phyloP scores from a whole-genome alignment of 1,139 yeast species.

The Pichia sp. region DNA sequence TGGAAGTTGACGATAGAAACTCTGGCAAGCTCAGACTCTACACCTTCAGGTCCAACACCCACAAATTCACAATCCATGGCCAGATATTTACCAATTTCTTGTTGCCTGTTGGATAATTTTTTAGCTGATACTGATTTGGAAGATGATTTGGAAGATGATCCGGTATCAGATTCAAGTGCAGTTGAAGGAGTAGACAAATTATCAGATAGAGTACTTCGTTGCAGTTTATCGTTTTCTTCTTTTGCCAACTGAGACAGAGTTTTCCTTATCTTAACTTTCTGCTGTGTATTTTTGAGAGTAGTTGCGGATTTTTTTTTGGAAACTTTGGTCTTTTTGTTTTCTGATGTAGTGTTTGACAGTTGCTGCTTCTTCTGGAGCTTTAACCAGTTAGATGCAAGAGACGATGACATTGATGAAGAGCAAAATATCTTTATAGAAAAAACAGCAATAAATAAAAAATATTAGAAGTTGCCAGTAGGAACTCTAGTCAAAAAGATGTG shows the following conservation, averaged over 20 bases:
- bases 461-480: too few species aligned
- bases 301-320: not conserved
- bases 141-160: too few species aligned
- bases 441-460: too few species aligned
- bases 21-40: constrained; percentile 68
- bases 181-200: too few species aligned
- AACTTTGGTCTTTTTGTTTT: not conserved
- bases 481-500: too few species aligned
- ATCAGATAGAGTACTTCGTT: too few species aligned
- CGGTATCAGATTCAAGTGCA: too few species aligned
- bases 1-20: constrained; percentile 80
- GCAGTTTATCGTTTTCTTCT: not conserved
- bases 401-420: too few species aligned
- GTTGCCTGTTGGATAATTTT: constrained; percentile 1
- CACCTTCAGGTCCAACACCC: constrained; percentile 74
- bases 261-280: not conserved
- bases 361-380: not conserved
- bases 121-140: too few species aligned
- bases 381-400: not conserved
- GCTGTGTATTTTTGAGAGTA: not conserved
- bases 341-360: too few species aligned
- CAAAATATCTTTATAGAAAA: too few species aligned
- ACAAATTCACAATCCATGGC: constrained; percentile 95
- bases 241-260: not conserved
- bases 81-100: constrained; percentile 57